These are phyloP conservation scores for Flammula alnicola DNA, from an alignment of 1,284 basidiomycete species.

Conservation along the genomic window DNA sequence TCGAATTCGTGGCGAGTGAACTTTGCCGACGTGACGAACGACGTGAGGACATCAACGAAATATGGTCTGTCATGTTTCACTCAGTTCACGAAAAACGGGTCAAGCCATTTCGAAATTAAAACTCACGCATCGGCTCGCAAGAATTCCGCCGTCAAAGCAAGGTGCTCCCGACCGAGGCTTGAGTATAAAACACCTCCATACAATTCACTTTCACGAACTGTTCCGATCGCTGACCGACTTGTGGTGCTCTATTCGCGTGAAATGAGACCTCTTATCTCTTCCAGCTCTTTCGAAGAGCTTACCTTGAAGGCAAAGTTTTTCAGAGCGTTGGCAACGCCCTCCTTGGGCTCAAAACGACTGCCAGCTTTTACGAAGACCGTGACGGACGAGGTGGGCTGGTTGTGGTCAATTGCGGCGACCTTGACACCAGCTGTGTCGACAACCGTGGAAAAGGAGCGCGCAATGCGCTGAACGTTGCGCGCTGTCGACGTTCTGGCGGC, in stretches of 20 bases:
- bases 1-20: slow-evolving; percentile 86
- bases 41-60: slow-evolving; percentile 88
- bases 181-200: slow-evolving; percentile 93
- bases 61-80: slow-evolving; percentile 56
- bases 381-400: slow-evolving; percentile 82
- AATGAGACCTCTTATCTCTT: background rate
- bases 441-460: slow-evolving; percentile 79
- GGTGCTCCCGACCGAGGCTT: slow-evolving; percentile 87
- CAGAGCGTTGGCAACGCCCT: slow-evolving; percentile 89
- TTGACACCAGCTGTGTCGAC: slow-evolving; percentile 82
- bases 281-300: slow-evolving; percentile 21
- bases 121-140: slow-evolving; percentile 96
- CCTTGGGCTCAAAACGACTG: slow-evolving; percentile 82
- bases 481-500: slow-evolving; percentile 61
- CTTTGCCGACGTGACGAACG: slow-evolving; percentile 81
- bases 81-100: slow-evolving; percentile 5
- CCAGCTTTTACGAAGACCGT: slow-evolving; percentile 93
- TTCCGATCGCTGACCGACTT: slow-evolving; percentile 88
- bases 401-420: slow-evolving; percentile 83
- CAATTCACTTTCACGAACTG: slow-evolving; percentile 91
- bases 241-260: slow-evolving; percentile 67
- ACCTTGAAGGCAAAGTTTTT: slow-evolving; percentile 99
- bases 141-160: slow-evolving; percentile 94
- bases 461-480: slow-evolving; percentile 58
- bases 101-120: slow-evolving; percentile 5